These are phyloP conservation scores for Saitozyma sp. DNA, from an alignment of 768 basidiomycete species.

Conservation along the genomic window DNA sequence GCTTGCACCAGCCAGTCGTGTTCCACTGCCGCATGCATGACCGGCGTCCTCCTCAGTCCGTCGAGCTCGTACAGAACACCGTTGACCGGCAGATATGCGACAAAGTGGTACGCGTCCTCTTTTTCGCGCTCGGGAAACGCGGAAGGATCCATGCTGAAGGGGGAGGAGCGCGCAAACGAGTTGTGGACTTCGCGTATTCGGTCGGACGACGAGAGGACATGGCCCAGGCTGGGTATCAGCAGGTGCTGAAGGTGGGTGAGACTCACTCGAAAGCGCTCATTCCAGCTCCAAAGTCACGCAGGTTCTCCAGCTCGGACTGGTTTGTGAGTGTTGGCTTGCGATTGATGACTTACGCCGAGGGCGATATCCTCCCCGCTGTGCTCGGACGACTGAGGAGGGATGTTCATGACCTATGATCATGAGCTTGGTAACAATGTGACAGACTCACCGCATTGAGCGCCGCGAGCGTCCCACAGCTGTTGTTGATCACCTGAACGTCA, in stretches of 20 bases:
- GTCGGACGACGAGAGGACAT: constrained; percentile 51
- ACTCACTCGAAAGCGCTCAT: constrained; percentile 70
- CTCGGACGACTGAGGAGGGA: constrained; percentile 26
- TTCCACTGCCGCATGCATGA: constrained; percentile 68
- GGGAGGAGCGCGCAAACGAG: constrained; percentile 82
- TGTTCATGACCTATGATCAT: constrained; percentile 45
- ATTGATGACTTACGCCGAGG: constrained; percentile 40
- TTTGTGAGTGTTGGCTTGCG: background rate
- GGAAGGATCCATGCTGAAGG: constrained; percentile 79
- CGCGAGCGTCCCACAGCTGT: constrained; percentile 94
- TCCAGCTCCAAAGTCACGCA: constrained; percentile 73
- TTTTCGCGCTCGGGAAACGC: constrained; percentile 61
- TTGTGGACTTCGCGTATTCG: constrained; percentile 70
- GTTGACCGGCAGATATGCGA: constrained; percentile 83
- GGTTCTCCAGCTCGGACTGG: constrained; percentile 66
- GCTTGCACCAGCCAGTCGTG: constrained; percentile 79
- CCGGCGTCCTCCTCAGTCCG: constrained; percentile 75
- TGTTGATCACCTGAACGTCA: constrained; percentile 72
- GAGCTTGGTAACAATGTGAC: background rate
- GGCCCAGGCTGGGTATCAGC: constrained; percentile 43
- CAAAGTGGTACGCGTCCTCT: constrained; percentile 94
- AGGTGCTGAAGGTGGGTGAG: no score
- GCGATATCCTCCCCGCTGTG: constrained; percentile 35
- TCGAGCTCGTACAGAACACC: constrained; percentile 91
- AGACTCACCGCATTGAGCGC: constrained; percentile 75